Evolutionary conservation across 305 asterid genomes (phyloP).

Genomic region (Petunia hybrid): DNA sequence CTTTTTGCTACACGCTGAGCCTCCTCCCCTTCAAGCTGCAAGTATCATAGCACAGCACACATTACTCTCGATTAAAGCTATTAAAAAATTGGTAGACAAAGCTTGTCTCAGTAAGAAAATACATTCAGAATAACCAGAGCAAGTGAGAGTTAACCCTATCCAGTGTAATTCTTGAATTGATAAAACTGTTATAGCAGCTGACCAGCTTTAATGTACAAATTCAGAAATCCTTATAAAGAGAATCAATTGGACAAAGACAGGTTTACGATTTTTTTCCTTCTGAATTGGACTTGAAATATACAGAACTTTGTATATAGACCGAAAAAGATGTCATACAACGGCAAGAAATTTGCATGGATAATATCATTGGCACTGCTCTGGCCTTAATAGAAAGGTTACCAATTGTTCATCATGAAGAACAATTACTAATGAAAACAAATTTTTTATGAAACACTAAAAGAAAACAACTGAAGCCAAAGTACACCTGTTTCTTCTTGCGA

Average conservation of each 20-base stretch:
- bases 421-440: neutral
- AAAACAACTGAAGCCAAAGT: constrained; percentile 16
- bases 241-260: constrained; percentile 13
- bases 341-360: neutral
- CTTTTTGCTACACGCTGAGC: constrained; percentile 61
- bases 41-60: constrained; percentile 12
- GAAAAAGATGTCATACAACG: constrained; percentile 6
- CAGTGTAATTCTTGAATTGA: neutral
- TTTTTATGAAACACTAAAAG: neutral
- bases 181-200: neutral
- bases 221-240: neutral
- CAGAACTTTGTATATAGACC: neutral
- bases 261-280: constrained; percentile 11
- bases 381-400: neutral
- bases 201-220: neutral
- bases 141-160: constrained; percentile 4
- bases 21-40: constrained; percentile 78
- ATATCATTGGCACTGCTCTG: neutral
- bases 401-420: neutral
- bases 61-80: constrained; percentile 16
- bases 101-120: constrained; percentile 2
- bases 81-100: constrained; percentile 9
- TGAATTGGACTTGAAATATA: constrained; percentile 12
- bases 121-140: neutral
- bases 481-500: neutral